Percentiles rank a stretch among this genome's conserved stretches.
Conservation (phyloP, 2,329 filamentous ascomycete genomes). For the Hypoxylon sp. region DNA sequence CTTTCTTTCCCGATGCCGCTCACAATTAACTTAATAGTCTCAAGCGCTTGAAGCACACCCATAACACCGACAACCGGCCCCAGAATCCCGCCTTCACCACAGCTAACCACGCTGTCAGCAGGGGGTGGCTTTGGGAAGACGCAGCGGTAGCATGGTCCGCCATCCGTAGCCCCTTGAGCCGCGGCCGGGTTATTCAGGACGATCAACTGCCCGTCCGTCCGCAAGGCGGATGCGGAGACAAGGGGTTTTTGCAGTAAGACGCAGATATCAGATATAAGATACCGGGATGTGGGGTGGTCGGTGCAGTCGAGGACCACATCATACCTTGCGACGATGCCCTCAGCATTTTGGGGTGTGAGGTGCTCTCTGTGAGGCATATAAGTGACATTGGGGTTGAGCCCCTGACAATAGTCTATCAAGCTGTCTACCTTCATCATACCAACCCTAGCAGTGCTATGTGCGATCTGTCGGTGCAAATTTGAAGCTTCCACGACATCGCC, state of each 20-base stretch:
- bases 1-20: slow-evolving; percentile 48
- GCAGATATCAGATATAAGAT: slow-evolving; percentile 91
- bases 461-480: slow-evolving; percentile 92
- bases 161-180: slow-evolving; percentile 65
- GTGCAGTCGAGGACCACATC: slow-evolving; percentile 94
- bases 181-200: slow-evolving; percentile 84
- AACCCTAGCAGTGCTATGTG: slow-evolving; percentile 78
- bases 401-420: slow-evolving; percentile 66
- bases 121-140: slow-evolving; percentile 91
- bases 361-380: slow-evolving; percentile 73
- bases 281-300: slow-evolving; percentile 90
- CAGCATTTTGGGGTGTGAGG: slow-evolving; percentile 76
- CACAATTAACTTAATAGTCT: slow-evolving; percentile 86
- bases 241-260: slow-evolving; percentile 83
- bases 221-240: slow-evolving; percentile 88
- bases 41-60: slow-evolving; percentile 91
- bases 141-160: slow-evolving; percentile 92
- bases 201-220: slow-evolving; percentile 90
- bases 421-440: slow-evolving; percentile 86
- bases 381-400: slow-evolving; percentile 77
- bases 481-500: slow-evolving; percentile 88
- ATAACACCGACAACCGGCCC: slow-evolving; percentile 93
- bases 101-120: slow-evolving; percentile 82
- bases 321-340: slow-evolving; percentile 74
- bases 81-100: slow-evolving; percentile 91